A percentile compares a stretch with the other conserved stretches of the same genome.
Evolutionary conservation across 805 yeast species (phyloP).

Genomic region (Lachancea sp.): DNA sequence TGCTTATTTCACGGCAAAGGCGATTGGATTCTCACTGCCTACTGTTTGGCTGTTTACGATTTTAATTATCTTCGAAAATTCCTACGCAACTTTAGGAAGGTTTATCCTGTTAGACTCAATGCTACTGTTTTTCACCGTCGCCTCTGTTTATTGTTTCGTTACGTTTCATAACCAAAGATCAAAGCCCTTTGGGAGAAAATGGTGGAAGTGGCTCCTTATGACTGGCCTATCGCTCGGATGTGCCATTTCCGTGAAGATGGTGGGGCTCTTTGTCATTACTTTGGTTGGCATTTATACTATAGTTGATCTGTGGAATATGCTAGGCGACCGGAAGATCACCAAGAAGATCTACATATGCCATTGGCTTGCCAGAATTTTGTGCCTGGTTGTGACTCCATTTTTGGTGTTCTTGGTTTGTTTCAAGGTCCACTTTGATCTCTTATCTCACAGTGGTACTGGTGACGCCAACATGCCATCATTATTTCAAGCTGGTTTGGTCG

Average conservation of each 20-base stretch:
- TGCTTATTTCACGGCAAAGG: slow-evolving; percentile 63
- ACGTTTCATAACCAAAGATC: slow-evolving; percentile 45
- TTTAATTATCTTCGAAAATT: slow-evolving; percentile 60
- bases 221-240: slow-evolving; percentile 88
- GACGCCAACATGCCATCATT: slow-evolving; percentile 72
- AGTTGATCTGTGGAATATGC: slow-evolving; percentile 77
- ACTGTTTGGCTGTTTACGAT: slow-evolving; percentile 56
- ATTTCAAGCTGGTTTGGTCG: slow-evolving; percentile 71
- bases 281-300: slow-evolving; percentile 86
- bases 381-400: slow-evolving; percentile 60
- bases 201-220: slow-evolving; percentile 91
- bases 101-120: slow-evolving; percentile 73
- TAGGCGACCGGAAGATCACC: slow-evolving; percentile 59
- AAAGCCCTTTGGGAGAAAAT: slow-evolving; percentile 57
- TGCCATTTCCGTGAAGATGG: slow-evolving; percentile 92
- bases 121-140: slow-evolving; percentile 67
- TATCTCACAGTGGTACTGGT: slow-evolving; percentile 75
- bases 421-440: slow-evolving; percentile 68
- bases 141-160: slow-evolving; percentile 57
- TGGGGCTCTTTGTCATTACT: slow-evolving; percentile 84
- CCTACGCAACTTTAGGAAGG: slow-evolving; percentile 64
- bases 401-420: slow-evolving; percentile 57
- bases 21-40: slow-evolving; percentile 44
- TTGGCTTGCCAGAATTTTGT: slow-evolving; percentile 61
- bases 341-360: slow-evolving; percentile 48